Percentiles rank a stretch among this genome's conserved stretches.
These are phyloP conservation scores for Tetracladium marchalianum DNA, from an alignment of 495 filamentous ascomycete genomes.

Conservation along the genomic window DNA sequence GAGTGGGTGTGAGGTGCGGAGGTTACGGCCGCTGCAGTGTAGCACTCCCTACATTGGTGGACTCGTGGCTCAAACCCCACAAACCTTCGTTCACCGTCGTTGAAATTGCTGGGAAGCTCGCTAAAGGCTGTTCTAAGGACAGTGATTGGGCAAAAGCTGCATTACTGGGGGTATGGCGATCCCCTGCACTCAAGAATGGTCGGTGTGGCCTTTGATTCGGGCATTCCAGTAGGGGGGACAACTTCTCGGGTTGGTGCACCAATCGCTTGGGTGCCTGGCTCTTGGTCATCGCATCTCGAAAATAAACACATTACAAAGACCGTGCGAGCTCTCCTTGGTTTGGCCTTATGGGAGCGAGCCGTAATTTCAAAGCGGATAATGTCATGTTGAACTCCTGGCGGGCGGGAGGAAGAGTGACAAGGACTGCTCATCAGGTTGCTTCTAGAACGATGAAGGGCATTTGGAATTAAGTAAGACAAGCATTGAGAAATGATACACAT, in stretches of 20 bases:
- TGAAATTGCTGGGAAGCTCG: background rate
- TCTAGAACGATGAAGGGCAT: background rate
- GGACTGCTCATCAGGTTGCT: background rate
- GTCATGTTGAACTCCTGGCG: background rate
- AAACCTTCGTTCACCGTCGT: conserved; percentile 4
- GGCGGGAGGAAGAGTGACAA: background rate
- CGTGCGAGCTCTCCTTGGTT: conserved; percentile 6
- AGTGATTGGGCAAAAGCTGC: background rate
- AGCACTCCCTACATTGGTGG: no score
- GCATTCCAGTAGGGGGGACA: background rate
- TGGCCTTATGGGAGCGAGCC: background rate
- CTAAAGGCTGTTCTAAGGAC: background rate
- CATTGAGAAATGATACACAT: background rate
- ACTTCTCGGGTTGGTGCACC: background rate
- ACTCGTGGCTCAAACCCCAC: background rate
- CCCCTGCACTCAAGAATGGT: background rate
- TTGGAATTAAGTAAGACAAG: background rate
- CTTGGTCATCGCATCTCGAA: conserved; percentile 17
- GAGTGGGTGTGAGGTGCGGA: no score
- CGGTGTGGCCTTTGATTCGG: background rate
- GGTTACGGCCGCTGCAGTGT: no score
- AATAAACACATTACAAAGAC: conserved; percentile 22
- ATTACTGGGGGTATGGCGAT: background rate
- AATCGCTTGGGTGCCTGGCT: background rate
- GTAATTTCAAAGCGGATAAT: background rate